Evolutionary conservation across 257 asterid genomes (phyloP).

Genomic region (Nicotiana benthamiana): DNA sequence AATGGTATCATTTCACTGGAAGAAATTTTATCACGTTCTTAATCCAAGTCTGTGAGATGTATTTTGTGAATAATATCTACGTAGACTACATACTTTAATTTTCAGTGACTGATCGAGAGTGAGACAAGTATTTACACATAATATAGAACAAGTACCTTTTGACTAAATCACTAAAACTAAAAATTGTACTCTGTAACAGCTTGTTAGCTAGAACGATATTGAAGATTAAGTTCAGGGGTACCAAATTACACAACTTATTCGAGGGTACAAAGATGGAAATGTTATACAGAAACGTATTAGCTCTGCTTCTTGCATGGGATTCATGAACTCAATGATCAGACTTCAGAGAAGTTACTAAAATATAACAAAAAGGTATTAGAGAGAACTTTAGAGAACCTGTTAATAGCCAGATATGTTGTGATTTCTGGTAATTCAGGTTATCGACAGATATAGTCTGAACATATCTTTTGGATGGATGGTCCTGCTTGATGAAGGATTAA

Average conservation of each 20-base stretch:
- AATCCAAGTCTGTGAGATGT: not conserved
- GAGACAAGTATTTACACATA: not conserved
- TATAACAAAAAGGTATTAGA: too few relatives aligned
- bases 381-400: too few relatives aligned
- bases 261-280: conserved; percentile 67
- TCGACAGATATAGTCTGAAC: too few relatives aligned
- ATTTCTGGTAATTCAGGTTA: too few relatives aligned
- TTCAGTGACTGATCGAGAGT: not conserved
- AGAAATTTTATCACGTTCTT: not conserved
- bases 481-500: too few relatives aligned
- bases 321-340: conserved; percentile 46
- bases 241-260: conserved; percentile 53
- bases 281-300: conserved; percentile 42
- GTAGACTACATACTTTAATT: not conserved
- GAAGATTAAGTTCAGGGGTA: conserved; percentile 52
- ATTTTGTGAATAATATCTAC: not conserved
- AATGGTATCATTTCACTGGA: not conserved
- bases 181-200: conserved; percentile 28
- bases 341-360: too few relatives aligned
- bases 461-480: too few relatives aligned
- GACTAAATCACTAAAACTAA: not conserved
- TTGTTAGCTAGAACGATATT: conserved; percentile 53
- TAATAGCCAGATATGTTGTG: too few relatives aligned
- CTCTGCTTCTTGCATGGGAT: conserved; percentile 48
- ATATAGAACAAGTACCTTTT: not conserved